Conservation (phyloP, 805 yeast genomes). For the Torulaspora delbrueckii region DNA sequence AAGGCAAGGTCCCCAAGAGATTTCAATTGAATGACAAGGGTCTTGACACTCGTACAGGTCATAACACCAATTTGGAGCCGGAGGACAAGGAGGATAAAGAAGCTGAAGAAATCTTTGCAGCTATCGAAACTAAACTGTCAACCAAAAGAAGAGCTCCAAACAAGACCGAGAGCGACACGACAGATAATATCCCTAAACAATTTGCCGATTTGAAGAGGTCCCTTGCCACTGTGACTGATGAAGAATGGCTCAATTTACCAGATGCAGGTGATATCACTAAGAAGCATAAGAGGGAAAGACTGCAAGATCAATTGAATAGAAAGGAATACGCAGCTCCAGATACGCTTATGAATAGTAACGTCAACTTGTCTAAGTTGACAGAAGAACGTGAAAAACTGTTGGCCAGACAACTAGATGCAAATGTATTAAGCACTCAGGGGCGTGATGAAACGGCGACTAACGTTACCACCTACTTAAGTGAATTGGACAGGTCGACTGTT, state of each 20-base stretch:
- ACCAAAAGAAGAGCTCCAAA: constrained; percentile 27
- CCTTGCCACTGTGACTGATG: constrained; percentile 52
- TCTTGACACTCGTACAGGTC: constrained; percentile 13
- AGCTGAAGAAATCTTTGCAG: constrained; percentile 65
- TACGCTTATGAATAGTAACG: constrained; percentile 43
- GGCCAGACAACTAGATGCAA: constrained; percentile 48
- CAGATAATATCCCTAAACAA: constrained; percentile 37
- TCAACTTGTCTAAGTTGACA: constrained; percentile 49
- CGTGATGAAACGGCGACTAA: constrained; percentile 26
- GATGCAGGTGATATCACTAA: constrained; percentile 86
- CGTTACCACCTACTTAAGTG: constrained; percentile 40
- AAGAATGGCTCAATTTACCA: constrained; percentile 79
- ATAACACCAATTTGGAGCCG: not conserved
- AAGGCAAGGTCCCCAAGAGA: constrained; percentile 25
- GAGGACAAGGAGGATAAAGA: constrained; percentile 59
- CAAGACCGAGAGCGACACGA: constrained; percentile 9
- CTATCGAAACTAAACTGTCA: constrained; percentile 55
- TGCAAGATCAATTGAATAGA: constrained; percentile 55
- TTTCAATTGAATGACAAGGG: constrained; percentile 16
- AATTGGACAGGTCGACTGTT: constrained; percentile 25
- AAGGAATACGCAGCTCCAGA: constrained; percentile 85
- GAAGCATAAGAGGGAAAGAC: constrained; percentile 65
- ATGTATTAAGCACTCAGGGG: constrained; percentile 16
- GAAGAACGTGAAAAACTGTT: constrained; percentile 60
- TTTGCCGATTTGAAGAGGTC: constrained; percentile 67